Evolutionary conservation across 1,284 basidiomycete species (phyloP).

Genomic region (Ceratobasidium theobromae): DNA sequence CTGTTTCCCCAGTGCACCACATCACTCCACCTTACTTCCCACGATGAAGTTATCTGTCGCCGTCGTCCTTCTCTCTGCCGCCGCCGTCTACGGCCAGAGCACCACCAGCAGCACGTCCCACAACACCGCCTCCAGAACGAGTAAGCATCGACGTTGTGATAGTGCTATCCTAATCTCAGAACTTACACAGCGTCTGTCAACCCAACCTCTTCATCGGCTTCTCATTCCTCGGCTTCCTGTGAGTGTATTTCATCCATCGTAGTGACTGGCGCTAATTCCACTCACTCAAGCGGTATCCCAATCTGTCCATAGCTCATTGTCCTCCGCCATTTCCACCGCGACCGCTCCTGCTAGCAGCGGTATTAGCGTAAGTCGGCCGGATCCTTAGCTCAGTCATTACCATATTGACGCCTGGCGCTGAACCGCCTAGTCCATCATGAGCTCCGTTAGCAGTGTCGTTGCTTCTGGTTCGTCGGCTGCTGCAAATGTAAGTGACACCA

Average conservation of each 20-base stretch:
- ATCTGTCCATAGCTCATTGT: neutral
- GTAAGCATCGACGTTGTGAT: neutral
- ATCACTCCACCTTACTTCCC: neutral
- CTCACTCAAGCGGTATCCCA: neutral
- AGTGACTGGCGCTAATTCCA: conserved; percentile 5
- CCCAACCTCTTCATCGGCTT: neutral
- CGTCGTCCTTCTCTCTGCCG: conserved; percentile 18
- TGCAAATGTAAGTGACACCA: conserved; percentile 1
- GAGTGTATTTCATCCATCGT: neutral
- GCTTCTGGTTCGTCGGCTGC: conserved; percentile 14
- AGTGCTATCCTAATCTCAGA: neutral
- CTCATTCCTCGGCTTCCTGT: neutral
- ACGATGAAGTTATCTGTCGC: conserved; percentile 24
- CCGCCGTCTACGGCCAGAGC: conserved; percentile 28
- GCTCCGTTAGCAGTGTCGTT: neutral
- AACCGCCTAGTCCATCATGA: neutral
- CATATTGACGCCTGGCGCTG: too few relatives aligned
- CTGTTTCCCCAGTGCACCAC: neutral
- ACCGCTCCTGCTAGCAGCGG: conserved; percentile 2
- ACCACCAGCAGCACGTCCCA: too few relatives aligned
- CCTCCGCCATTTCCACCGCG: neutral
- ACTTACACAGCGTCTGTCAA: conserved; percentile 10
- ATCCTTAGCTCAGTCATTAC: neutral
- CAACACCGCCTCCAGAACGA: neutral
- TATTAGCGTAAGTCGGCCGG: neutral